phyloP scores from a whole-genome alignment of 306 rosid genomes.

The Quercus suber region DNA sequence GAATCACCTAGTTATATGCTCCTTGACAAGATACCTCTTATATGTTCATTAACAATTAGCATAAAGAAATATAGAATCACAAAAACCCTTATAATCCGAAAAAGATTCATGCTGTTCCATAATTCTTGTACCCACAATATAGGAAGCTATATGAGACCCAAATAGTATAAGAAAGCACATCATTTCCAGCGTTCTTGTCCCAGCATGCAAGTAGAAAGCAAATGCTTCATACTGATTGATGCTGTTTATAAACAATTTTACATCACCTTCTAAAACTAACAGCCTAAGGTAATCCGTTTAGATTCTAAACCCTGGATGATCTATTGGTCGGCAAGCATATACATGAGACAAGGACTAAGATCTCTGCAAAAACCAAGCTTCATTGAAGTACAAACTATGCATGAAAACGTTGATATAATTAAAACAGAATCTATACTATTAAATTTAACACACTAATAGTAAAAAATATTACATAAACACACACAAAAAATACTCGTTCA shows the following conservation, averaged over 20 bases:
- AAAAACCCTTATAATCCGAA: not conserved
- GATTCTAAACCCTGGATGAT: constrained; percentile 5
- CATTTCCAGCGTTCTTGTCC: not conserved
- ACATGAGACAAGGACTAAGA: not conserved
- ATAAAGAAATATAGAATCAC: not conserved
- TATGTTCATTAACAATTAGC: not conserved
- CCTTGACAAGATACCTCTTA: not conserved
- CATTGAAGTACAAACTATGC: not conserved
- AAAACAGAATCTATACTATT: not conserved
- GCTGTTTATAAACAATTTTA: not conserved
- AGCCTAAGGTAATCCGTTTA: not conserved
- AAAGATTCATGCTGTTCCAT: not conserved
- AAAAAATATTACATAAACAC: not conserved
- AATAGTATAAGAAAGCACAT: not conserved
- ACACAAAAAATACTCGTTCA: constrained; percentile 19
- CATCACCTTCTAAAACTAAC: too few species aligned
- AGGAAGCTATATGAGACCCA: not conserved
- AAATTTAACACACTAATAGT: not conserved
- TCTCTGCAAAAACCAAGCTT: constrained; percentile 9
- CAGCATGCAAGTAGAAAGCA: not conserved
- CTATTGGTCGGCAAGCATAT: not conserved
- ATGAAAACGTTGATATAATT: not conserved
- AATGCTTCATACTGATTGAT: not conserved
- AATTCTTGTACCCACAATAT: not conserved
- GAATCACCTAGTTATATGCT: not conserved